Evolutionary conservation across 2,329 filamentous ascomycete genomes (phyloP).

Genomic region (Penicillium crustosum): DNA sequence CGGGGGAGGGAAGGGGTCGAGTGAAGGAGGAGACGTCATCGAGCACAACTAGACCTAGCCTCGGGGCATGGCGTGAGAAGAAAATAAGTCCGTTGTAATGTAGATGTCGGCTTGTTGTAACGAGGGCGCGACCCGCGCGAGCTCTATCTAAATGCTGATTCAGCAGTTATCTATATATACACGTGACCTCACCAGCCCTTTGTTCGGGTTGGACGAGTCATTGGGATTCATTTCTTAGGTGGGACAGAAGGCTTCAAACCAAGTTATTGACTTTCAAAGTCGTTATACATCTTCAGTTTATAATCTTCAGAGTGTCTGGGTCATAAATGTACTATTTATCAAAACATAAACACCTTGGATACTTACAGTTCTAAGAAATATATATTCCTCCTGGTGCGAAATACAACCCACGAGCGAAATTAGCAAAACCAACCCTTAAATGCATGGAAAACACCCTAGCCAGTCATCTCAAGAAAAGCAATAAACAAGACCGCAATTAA

Average conservation of each 20-base stretch:
- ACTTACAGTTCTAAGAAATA: neutral
- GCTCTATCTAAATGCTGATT: slow-evolving; percentile 5
- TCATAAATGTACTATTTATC: rapidly evolving
- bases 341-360: rapidly evolving
- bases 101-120: slow-evolving; percentile 4
- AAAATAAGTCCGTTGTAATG: neutral
- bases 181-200: slow-evolving; percentile 7
- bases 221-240: neutral
- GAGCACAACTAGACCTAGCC: slow-evolving; percentile 29
- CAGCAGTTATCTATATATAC: neutral
- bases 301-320: neutral
- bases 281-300: rapidly evolving
- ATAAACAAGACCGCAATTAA: too few species aligned
- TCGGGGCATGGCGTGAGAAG: slow-evolving; percentile 30
- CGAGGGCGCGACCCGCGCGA: slow-evolving; percentile 15
- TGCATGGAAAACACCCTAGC: neutral
- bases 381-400: neutral
- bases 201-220: neutral
- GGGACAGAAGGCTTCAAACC: neutral
- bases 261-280: rapidly evolving
- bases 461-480: rapidly evolving
- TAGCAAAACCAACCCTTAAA: neutral
- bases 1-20: slow-evolving; percentile 43
- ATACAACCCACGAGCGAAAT: neutral
- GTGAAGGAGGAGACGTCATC: slow-evolving; percentile 36